These are phyloP conservation scores for Alnus rubra DNA, from an alignment of 306 rosid genomes.

Conservation along the genomic window DNA sequence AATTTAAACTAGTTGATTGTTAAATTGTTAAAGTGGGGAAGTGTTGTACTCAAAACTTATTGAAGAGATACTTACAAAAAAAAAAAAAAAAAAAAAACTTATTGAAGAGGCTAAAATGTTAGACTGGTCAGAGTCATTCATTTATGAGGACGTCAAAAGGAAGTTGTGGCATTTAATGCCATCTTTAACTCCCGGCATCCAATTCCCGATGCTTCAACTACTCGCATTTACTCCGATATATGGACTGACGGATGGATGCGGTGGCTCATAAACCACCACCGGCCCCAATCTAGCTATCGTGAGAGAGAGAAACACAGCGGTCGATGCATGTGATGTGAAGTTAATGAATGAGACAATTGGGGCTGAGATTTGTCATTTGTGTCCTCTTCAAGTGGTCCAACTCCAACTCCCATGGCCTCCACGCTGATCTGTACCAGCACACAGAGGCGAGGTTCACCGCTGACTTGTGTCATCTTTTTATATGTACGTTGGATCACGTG, in stretches of 20 bases:
- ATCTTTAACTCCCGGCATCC: background rate
- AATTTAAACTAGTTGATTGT: too few relatives aligned
- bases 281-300: background rate
- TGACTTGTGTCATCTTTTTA: slow-evolving; percentile 26
- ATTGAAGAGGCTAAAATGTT: background rate
- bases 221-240: slow-evolving; percentile 11
- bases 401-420: background rate
- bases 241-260: background rate
- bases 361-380: background rate
- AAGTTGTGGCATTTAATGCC: slow-evolving; percentile 14
- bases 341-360: slow-evolving; percentile 34
- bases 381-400: slow-evolving; percentile 26
- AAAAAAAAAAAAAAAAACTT: too few relatives aligned
- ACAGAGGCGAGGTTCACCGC: slow-evolving; percentile 13
- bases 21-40: background rate
- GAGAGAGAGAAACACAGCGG: background rate
- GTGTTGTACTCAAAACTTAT: background rate
- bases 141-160: background rate
- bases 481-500: slow-evolving; percentile 23
- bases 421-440: background rate
- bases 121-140: background rate
- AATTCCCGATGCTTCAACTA: slow-evolving; percentile 4
- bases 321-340: slow-evolving; percentile 45
- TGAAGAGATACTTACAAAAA: too few relatives aligned
- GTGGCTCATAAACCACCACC: background rate